Conservation (phyloP, 331 rosid genomes). For the Acacia concinna region DNA sequence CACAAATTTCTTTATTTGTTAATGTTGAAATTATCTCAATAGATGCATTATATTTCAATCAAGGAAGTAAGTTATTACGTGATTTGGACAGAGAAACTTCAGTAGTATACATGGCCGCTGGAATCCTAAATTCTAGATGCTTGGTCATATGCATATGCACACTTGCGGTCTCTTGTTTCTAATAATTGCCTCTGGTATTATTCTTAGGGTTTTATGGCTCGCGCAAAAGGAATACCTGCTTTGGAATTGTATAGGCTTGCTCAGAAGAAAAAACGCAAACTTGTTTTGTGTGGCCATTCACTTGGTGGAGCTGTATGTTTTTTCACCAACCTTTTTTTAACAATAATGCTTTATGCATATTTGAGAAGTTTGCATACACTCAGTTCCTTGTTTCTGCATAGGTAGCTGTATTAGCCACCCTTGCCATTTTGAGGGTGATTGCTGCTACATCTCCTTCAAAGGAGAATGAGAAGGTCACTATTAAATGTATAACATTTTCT, state of each 20-base stretch:
- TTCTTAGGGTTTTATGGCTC: conserved; percentile 93
- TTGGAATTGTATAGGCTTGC: conserved; percentile 93
- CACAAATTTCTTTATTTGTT: neutral
- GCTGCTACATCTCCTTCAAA: conserved; percentile 86
- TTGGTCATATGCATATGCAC: neutral
- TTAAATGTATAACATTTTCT: conserved; percentile 92
- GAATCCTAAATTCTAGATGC: conserved; percentile 9
- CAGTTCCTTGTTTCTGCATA: conserved; percentile 41
- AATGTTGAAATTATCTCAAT: neutral
- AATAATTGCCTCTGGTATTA: conserved; percentile 6
- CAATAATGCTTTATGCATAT: neutral
- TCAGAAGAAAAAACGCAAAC: conserved; percentile 90
- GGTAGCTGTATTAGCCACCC: conserved; percentile 97
- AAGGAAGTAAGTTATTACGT: neutral
- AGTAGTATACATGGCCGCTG: neutral
- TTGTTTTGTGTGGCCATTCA: conserved; percentile 95
- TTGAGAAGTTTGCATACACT: conserved; percentile 15
- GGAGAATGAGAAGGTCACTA: conserved; percentile 68
- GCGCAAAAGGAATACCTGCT: conserved; percentile 99
- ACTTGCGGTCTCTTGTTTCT: conserved; percentile 13
- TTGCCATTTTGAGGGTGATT: conserved; percentile 95
- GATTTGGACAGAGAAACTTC: neutral
- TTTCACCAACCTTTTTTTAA: conserved; percentile 28
- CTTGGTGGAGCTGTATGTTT: conserved; percentile 97
- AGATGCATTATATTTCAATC: conserved; percentile 5